Base-by-base conservation (phyloP, 2,329 filamentous ascomycete species). In the Neodidymelliopsis sp. region DNA sequence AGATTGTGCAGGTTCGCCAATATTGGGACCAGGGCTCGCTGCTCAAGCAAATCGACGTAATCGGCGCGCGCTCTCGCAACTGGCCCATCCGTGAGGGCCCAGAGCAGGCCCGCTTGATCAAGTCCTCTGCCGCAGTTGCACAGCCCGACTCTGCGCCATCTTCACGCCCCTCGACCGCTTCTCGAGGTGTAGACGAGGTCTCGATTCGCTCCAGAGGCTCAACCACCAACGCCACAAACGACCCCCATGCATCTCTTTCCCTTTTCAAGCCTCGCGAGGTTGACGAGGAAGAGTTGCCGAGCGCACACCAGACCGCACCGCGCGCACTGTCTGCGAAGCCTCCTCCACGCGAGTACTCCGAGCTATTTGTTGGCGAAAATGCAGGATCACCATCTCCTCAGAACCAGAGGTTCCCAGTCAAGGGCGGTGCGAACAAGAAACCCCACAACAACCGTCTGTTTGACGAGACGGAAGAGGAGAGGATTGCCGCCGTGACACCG, bases 11-110 rank as follows among this genome's bases (percentile, higher is more conserved):
- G 72, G 89, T 97, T 57, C 89, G 93, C 62, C 84, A 93, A 61
- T 90, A 88, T 72, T 99, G 94, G 94, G 94, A 99, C 72, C 94
- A 99, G 74, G 92, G 87, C 53, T 88, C 91, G 43, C 83, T 99
- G 29, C 83, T 99, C 60, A 97, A 94, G 77, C 88, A 96, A 73
- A 83, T 97, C 57, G 92, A 97, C 55, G 86, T 97, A 47, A 97
- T 99, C 73, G 93, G 94, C 65, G 88, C 87, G 69, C 87, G 88
- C 43, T 90, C 90, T 47, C 89, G 88, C 72, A 96, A 94, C 75
- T 99, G 94, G 94, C 94, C 94, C 44, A 95, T 99, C 69, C 85
- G 86, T 61, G 91, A 96, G 70, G 89, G 87, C 69, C 84, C 84
- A 64, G 91, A 96, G 43, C 92, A 97, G 77, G 81, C 88, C 61